A percentile compares a stretch with the other conserved stretches of the same genome.
These are phyloP conservation scores for Thraustochytrium sp. DNA, from an alignment of 352 stramenopile species.

Conservation along the genomic window DNA sequence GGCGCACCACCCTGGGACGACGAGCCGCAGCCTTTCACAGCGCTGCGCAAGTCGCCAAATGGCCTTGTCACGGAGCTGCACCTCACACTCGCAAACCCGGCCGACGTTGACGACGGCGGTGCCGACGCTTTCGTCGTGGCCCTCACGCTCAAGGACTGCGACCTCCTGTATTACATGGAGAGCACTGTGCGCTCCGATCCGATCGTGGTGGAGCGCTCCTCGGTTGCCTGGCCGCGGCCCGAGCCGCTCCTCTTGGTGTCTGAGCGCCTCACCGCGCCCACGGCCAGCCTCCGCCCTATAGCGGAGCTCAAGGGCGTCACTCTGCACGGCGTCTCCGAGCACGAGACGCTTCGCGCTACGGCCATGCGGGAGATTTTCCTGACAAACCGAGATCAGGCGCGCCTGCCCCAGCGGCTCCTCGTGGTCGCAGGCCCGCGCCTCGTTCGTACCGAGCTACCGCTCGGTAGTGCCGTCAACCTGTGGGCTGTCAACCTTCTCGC, in stretches of 20 bases:
- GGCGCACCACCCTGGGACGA: not conserved
- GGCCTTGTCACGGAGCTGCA: not conserved
- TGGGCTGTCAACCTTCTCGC: not conserved
- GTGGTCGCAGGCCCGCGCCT: not conserved
- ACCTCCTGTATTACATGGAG: not conserved
- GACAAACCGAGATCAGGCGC: not conserved
- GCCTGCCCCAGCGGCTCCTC: not conserved
- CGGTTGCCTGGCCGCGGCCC: not conserved
- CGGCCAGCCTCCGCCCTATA: not conserved
- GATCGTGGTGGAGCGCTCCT: not conserved
- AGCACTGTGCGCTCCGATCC: not conserved
- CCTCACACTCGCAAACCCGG: not conserved
- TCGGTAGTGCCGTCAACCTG: not conserved
- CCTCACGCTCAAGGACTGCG: not conserved
- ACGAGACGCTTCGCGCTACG: not conserved
- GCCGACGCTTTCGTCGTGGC: not conserved
- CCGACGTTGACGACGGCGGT: not conserved
- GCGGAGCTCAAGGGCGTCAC: not conserved
- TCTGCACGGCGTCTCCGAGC: not conserved
- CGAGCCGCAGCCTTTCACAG: not conserved
- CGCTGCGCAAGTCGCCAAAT: not conserved
- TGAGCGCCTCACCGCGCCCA: not conserved
- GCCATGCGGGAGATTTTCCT: not conserved
- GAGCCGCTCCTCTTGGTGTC: not conserved
- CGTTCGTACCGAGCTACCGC: not conserved